These are phyloP conservation scores for Rhodotorula mucilaginosa DNA, from an alignment of 1,284 basidiomycete species.

Conservation along the genomic window DNA sequence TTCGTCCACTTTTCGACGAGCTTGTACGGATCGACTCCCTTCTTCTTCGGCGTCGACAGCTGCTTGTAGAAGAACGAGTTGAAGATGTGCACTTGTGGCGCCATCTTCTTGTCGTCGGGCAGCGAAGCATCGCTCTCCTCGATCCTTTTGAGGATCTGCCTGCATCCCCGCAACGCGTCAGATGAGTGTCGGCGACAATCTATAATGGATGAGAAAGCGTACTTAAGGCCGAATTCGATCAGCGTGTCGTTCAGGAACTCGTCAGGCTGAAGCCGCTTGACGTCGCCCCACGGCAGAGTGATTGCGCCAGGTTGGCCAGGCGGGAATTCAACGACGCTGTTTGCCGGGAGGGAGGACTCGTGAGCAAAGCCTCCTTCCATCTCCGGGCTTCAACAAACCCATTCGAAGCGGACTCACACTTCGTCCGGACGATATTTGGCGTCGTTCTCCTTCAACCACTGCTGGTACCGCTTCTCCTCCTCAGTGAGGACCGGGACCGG, in stretches of 20 bases:
- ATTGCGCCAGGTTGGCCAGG: constrained; percentile 25
- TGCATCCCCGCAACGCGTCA: constrained; percentile 46
- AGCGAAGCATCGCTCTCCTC: constrained; percentile 32
- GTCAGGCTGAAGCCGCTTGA: constrained; percentile 64
- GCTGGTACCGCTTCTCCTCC: constrained; percentile 2
- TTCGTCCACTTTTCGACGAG: constrained; percentile 92
- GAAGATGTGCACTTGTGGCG: constrained; percentile 80
- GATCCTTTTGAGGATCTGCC: constrained; percentile 59
- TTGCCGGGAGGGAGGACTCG: background rate
- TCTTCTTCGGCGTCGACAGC: constrained; percentile 61
- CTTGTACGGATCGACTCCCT: constrained; percentile 55
- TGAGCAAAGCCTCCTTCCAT: too few relatives aligned
- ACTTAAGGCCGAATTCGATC: constrained; percentile 93
- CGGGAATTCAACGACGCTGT: constrained; percentile 39
- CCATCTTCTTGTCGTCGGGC: constrained; percentile 58
- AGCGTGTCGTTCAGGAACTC: constrained; percentile 94
- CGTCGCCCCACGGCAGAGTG: constrained; percentile 58
- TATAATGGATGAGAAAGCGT: constrained; percentile 44
- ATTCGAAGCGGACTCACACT: constrained; percentile 10
- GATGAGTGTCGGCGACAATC: too few relatives aligned
- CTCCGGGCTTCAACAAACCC: too few relatives aligned
- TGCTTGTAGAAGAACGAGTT: constrained; percentile 98
- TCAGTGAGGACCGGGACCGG: background rate
- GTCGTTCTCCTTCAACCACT: background rate
- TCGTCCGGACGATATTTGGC: constrained; percentile 10